A percentile compares a stretch with the other conserved stretches of the same genome.
Evolutionary conservation across 1,284 basidiomycete genomes (phyloP).

Genomic region (Caloboletus inedulis): DNA sequence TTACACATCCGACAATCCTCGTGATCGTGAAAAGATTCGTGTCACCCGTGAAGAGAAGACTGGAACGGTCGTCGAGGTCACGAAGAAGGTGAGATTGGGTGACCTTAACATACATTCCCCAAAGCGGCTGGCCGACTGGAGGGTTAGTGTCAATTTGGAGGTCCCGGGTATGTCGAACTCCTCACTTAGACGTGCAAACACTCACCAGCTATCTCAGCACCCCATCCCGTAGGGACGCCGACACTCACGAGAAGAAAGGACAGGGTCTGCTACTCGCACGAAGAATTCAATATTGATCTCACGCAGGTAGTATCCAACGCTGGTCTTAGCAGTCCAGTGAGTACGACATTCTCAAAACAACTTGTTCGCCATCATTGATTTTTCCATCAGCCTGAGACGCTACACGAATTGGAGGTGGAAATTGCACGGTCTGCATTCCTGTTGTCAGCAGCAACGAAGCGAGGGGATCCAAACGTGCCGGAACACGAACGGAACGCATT

Average conservation of each 20-base stretch:
- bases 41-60: conserved; percentile 83
- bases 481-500: conserved; percentile 69
- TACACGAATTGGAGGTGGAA: conserved; percentile 74
- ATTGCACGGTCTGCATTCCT: conserved; percentile 61
- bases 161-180: conserved; percentile 52
- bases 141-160: conserved; percentile 89
- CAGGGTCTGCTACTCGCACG: conserved; percentile 88
- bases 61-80: conserved; percentile 59
- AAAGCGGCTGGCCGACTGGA: conserved; percentile 82
- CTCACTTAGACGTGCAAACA: conserved; percentile 18
- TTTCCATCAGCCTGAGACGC: conserved; percentile 49
- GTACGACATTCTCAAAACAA: conserved; percentile 21
- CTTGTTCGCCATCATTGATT: neutral
- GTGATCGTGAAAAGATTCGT: conserved; percentile 67
- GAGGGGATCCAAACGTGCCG: conserved; percentile 52
- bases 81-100: conserved; percentile 81
- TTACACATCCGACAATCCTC: conserved; percentile 51
- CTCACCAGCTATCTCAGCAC: conserved; percentile 38
- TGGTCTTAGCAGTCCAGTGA: conserved; percentile 47
- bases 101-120: conserved; percentile 89
- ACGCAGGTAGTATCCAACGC: conserved; percentile 77
- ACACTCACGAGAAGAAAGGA: conserved; percentile 78
- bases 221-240: conserved; percentile 58
- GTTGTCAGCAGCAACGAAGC: conserved; percentile 53
- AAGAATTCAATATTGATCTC: conserved; percentile 89